Evolutionary conservation across 306 rosid species (phyloP), one percentile per base, ranked within the genome.

Genomic region (Quercus berberidifolia): DNA sequence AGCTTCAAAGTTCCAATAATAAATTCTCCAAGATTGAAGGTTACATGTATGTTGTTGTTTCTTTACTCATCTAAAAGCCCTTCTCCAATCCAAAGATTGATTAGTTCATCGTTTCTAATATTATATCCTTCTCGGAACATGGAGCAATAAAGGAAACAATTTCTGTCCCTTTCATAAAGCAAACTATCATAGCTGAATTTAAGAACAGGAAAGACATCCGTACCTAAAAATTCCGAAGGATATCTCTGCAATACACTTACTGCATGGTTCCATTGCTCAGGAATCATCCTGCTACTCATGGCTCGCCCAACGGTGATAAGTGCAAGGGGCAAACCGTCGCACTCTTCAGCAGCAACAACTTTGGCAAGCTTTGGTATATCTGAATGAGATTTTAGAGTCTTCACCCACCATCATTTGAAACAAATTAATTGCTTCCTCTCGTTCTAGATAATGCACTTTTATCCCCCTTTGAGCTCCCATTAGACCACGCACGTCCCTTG

Each of bases 311-410:
- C 55, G 4, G 75, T 69, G 18, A 57, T 6, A 8, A 84, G 18
- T 30, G 84, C 87, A 12, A 80, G 79, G 5, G 87, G 79, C n/a
- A 80, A 28, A 7, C 84, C 82, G 18, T 20, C 8, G 1, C 81
- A 84, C 57, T 79, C 55, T 18, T 3, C 33, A 30, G 33, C 33
- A 30, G 33, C 38, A 23, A 75, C 46, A 18, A 70, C 35, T 1
- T 6, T 0, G 3, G 84, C 87, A 21, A 84, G 8, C 20, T 21
- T 1, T 76, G 4, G 62, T 54, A 80, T 76, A 19, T 46, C 19
- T 12, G 7, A 25, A 71, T 76, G 35, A 0, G 15, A 49, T 0
- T 5, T 28, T 5, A 76, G 11, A 30, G 80, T 76, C 20, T 33
- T 30, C 21, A 19, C 80, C 77, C 3, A 80, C 79, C 21, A 76